Conservation (phyloP, 495 filamentous ascomycete genomes). For the Chaetomium fimeti region DNA sequence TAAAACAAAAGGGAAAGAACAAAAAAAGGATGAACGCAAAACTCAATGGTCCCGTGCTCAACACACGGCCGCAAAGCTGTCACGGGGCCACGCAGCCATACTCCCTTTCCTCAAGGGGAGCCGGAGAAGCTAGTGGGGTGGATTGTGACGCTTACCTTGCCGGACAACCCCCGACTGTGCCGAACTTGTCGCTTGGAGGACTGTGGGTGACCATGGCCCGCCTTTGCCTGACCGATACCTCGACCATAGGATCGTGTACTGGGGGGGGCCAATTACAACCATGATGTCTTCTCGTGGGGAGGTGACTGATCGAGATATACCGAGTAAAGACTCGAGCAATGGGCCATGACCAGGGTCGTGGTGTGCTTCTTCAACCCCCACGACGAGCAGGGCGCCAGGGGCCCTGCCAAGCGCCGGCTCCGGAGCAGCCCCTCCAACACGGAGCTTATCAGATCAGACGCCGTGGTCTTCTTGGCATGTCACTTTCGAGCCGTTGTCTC, state of each 20-base stretch:
- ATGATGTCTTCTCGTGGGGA: too few relatives aligned
- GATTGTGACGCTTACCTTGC: not conserved
- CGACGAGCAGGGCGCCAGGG: not conserved
- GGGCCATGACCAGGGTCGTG: not conserved
- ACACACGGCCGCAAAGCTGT: not conserved
- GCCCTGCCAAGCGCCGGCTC: constrained; percentile 18
- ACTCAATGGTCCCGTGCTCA: not conserved
- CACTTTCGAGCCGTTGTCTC: constrained; percentile 6
- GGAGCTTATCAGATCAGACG: constrained; percentile 2
- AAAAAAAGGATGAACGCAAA: too few relatives aligned
- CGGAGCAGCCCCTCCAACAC: not conserved
- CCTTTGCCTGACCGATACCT: too few relatives aligned
- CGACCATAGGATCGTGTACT: too few relatives aligned
- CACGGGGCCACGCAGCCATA: not conserved
- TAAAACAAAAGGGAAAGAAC: not conserved
- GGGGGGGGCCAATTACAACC: too few relatives aligned
- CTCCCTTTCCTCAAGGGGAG: not conserved
- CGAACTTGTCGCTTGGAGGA: too few relatives aligned
- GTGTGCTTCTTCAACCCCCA: constrained; percentile 12
- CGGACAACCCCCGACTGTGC: too few relatives aligned
- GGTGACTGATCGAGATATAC: not conserved
- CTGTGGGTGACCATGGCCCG: too few relatives aligned
- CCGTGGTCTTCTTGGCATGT: constrained; percentile 4
- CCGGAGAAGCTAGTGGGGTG: not conserved
- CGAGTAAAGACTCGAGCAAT: not conserved